A percentile compares a stretch with the other conserved stretches of the same genome.
These are phyloP conservation scores for Neolentinus lepideus DNA, from an alignment of 1,284 basidiomycete species.

Conservation along the genomic window DNA sequence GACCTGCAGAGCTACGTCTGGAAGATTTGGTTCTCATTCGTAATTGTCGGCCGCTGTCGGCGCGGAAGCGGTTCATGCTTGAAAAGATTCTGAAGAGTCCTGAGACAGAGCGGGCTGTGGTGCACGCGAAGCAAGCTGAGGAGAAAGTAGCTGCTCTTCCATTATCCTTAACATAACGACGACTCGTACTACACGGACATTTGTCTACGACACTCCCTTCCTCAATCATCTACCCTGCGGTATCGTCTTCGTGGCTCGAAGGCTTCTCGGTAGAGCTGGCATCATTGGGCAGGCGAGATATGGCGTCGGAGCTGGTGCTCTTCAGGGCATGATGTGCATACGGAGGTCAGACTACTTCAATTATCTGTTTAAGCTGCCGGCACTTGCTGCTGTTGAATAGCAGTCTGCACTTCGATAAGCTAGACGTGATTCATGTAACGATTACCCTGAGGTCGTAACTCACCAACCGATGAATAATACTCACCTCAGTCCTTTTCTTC, in stretches of 20 bases:
- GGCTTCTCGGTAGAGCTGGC: no score
- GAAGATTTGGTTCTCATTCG: slow-evolving; percentile 69
- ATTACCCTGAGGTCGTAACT: background rate
- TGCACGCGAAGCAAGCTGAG: background rate
- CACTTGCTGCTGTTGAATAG: slow-evolving; percentile 38
- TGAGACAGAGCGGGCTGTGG: slow-evolving; percentile 35
- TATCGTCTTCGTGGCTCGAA: no score
- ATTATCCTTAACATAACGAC: background rate
- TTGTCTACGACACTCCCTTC: no score
- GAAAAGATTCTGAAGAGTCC: slow-evolving; percentile 63
- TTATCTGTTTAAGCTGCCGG: background rate
- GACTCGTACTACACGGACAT: no score
- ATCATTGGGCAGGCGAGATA: no score
- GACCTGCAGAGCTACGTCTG: slow-evolving; percentile 44
- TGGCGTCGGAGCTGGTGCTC: no score
- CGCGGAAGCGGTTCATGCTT: slow-evolving; percentile 65
- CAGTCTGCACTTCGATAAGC: slow-evolving; percentile 60
- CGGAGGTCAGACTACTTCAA: background rate
- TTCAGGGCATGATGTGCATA: no score
- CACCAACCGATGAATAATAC: slow-evolving; percentile 18
- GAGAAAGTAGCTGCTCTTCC: background rate
- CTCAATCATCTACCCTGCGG: no score
- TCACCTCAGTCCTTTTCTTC: slow-evolving; percentile 75
- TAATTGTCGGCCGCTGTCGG: slow-evolving; percentile 73
- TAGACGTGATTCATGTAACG: slow-evolving; percentile 20